These are phyloP conservation scores for Citrus sp. DNA, from an alignment of 345 rosid species.

Conservation along the genomic window DNA sequence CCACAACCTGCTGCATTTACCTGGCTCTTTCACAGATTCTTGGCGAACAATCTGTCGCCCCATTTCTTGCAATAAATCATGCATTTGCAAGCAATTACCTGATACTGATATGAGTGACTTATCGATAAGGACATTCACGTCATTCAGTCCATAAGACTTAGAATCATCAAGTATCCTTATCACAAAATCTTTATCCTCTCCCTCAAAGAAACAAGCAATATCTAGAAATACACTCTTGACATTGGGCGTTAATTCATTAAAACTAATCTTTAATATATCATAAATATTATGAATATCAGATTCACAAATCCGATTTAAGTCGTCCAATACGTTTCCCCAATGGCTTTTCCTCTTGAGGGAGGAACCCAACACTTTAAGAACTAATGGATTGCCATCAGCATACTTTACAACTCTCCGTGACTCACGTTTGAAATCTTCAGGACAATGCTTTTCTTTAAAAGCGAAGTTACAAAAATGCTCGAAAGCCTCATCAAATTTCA, in stretches of 20 bases:
- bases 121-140: too few relatives aligned
- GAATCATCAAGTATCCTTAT: slow-evolving; percentile 15
- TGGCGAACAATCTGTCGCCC: slow-evolving; percentile 3
- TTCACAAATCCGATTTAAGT: not conserved
- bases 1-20: slow-evolving; percentile 15
- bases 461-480: not conserved
- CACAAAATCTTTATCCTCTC: slow-evolving; percentile 12
- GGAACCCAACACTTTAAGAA: not conserved
- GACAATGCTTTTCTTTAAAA: not conserved
- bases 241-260: not conserved
- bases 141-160: too few relatives aligned
- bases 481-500: not conserved
- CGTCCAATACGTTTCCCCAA: not conserved
- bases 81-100: slow-evolving; percentile 23
- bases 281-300: not conserved
- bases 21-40: not conserved
- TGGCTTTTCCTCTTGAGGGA: not conserved
- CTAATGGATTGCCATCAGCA: slow-evolving; percentile 18
- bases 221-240: slow-evolving; percentile 40
- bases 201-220: slow-evolving; percentile 43
- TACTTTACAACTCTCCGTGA: too few relatives aligned
- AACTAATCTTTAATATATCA: slow-evolving; percentile 12
- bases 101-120: slow-evolving; percentile 29
- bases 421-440: not conserved
- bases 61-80: slow-evolving; percentile 38